Base-by-base conservation (phyloP, 257 asterid species). In the Gentiana dahurica region DNA sequence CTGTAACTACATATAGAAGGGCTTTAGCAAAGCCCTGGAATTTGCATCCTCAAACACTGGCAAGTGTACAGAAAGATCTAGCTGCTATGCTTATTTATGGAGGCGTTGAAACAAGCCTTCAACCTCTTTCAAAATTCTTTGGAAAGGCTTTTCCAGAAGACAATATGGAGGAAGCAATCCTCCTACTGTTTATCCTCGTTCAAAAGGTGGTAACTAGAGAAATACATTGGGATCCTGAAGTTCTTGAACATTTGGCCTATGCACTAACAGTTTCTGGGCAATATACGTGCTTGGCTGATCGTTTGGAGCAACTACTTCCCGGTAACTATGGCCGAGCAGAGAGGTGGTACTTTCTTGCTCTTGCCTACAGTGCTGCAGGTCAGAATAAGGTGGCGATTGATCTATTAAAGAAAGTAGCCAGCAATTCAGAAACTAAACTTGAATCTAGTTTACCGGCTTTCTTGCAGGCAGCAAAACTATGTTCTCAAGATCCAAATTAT, bases 321-420 rank as follows among this genome's bases (percentile, higher is more conserved):
- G 82, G 95, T 9, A 55, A 71, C 47, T 81, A 84, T 65, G 59
- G 62, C 59, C 75, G 95, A 44, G 79, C 74, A 0, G 83, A 84
- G 71, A 80, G 95, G 51, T 89, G 97, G 97, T 86, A 84, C 67
- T 77, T 84, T 77, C 95, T 89, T 54, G 94, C 95, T 51, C 91
- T 89, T 8, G 86, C 91, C 72, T 86, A 81, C 54, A 72, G 85
- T 24, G 80, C 95, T 49, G 78, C 83, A 10, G 93, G 90, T 38
- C 91, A 84, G 69, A 62, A 75, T 68, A 70, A 68, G 38, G 69
- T 82, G 0, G 87, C 95, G 0, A 61, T 86, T 32, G 69, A 75
- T 61, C 91, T 89, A 69, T 68, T 89, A 13, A 80, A 76, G 79
- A 89, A 84, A 63, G 82, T 71, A 3, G 66, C 77, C 0, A 80